Evolutionary conservation across 768 basidiomycete species (phyloP).

Genomic region (Termitomyces bulborhizus): DNA sequence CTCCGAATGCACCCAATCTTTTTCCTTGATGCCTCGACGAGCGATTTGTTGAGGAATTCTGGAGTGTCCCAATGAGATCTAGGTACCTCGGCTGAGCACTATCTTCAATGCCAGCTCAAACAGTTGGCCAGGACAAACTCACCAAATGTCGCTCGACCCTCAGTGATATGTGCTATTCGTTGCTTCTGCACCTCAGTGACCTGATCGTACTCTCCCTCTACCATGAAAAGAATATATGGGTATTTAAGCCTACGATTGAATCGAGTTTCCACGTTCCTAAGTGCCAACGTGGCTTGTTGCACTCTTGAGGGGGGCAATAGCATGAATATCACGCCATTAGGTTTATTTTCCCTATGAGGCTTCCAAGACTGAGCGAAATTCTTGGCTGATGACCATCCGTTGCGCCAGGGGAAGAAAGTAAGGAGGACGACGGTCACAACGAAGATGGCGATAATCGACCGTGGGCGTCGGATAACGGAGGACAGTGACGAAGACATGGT

Average conservation of each 20-base stretch:
- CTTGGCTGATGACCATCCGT: constrained; percentile 1
- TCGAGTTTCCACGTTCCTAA: constrained; percentile 23
- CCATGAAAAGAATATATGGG: constrained; percentile 23
- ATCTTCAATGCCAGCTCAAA: neutral
- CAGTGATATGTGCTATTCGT: constrained; percentile 20
- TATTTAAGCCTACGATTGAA: constrained; percentile 25
- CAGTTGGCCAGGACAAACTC: neutral
- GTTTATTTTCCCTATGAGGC: neutral
- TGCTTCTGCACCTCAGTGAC: constrained; percentile 18
- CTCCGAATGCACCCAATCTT: constrained; percentile 17
- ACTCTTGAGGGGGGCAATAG: constrained; percentile 20
- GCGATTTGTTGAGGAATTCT: constrained; percentile 14
- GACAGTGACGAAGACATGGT: constrained; percentile 9
- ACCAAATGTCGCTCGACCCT: constrained; percentile 23
- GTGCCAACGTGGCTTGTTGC: constrained; percentile 20
- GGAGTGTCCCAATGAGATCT: constrained; percentile 21
- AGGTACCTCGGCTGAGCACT: constrained; percentile 15
- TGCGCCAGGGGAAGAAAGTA: neutral
- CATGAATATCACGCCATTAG: constrained; percentile 24
- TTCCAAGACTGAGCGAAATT: neutral
- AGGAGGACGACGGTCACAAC: constrained; percentile 1
- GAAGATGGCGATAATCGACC: neutral
- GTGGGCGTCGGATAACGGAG: constrained; percentile 4
- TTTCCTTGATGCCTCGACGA: constrained; percentile 17
- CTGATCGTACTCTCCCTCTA: constrained; percentile 16